These are phyloP conservation scores for Aschersonia sp. DNA, from an alignment of 2,329 filamentous ascomycete species.

Conservation along the genomic window DNA sequence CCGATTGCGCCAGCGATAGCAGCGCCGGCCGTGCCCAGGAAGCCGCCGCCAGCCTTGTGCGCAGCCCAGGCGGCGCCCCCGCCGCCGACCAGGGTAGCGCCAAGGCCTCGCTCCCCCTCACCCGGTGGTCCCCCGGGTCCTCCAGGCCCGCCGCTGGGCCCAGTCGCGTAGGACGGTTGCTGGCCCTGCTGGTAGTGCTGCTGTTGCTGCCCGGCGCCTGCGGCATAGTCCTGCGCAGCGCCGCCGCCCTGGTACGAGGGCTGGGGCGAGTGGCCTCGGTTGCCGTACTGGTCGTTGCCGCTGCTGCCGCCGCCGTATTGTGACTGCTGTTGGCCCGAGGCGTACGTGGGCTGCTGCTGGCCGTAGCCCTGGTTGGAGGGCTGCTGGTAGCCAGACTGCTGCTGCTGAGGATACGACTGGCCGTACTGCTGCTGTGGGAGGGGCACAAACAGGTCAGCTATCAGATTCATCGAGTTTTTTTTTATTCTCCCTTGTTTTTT, in stretches of 20 bases:
- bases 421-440: neutral
- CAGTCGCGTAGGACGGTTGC: constrained; percentile 8
- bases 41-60: constrained; percentile 36
- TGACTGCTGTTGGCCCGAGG: constrained; percentile 3
- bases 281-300: constrained; percentile 3
- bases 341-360: constrained; percentile 7
- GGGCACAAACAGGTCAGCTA: too few species aligned
- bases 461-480: too few species aligned
- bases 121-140: constrained; percentile 11
- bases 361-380: neutral
- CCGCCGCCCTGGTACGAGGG: constrained; percentile 6
- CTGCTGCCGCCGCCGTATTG: neutral
- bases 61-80: constrained; percentile 39
- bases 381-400: constrained; percentile 3
- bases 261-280: constrained; percentile 5
- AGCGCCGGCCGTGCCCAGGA: constrained; percentile 34
- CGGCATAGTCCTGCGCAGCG: constrained; percentile 8
- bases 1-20: constrained; percentile 38
- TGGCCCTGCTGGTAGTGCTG: neutral
- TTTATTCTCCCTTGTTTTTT: too few species aligned
- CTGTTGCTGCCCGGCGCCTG: constrained; percentile 5
- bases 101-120: constrained; percentile 38
- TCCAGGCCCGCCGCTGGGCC: constrained; percentile 7
- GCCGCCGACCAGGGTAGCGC: constrained; percentile 36
- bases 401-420: neutral